phyloP scores from a whole-genome alignment of 2,329 filamentous ascomycete species.

The Pleomassaria siparia region DNA sequence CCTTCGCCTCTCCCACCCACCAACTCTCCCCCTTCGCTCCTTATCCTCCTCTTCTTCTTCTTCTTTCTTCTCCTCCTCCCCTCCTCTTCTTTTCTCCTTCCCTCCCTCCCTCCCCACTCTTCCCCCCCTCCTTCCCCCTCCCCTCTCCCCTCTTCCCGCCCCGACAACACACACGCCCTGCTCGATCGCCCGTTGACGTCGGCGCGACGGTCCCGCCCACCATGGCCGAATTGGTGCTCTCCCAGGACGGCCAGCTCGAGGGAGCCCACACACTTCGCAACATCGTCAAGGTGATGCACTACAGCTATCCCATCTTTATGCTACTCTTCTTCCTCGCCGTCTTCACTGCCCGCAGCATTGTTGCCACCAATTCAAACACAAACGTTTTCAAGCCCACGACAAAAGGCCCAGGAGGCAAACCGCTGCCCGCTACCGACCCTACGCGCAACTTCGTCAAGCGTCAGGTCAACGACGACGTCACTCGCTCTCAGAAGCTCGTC shows the following conservation, averaged over 20 bases:
- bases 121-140: not conserved
- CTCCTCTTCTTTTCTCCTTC: slow-evolving; percentile 12
- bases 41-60: no score
- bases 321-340: slow-evolving; percentile 64
- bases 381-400: slow-evolving; percentile 51
- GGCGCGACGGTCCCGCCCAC: not conserved
- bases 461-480: slow-evolving; percentile 58
- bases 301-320: slow-evolving; percentile 64
- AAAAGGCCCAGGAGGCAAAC: slow-evolving; percentile 85
- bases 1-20: no score
- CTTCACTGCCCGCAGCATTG: slow-evolving; percentile 63
- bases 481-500: slow-evolving; percentile 65
- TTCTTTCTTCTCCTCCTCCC: slow-evolving; percentile 1
- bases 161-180: not conserved
- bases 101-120: slow-evolving; percentile 8
- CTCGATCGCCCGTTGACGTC: slow-evolving; percentile 7
- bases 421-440: slow-evolving; percentile 67
- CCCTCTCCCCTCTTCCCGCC: slow-evolving; percentile 1
- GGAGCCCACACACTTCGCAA: slow-evolving; percentile 13
- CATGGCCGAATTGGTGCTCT: not conserved
- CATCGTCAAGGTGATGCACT: slow-evolving; percentile 49
- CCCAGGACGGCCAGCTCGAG: slow-evolving; percentile 18
- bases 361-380: slow-evolving; percentile 50
- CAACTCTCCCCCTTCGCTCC: no score
- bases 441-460: slow-evolving; percentile 48